Conservation (phyloP, 106 monocot species). For the Triglochin maritima region DNA sequence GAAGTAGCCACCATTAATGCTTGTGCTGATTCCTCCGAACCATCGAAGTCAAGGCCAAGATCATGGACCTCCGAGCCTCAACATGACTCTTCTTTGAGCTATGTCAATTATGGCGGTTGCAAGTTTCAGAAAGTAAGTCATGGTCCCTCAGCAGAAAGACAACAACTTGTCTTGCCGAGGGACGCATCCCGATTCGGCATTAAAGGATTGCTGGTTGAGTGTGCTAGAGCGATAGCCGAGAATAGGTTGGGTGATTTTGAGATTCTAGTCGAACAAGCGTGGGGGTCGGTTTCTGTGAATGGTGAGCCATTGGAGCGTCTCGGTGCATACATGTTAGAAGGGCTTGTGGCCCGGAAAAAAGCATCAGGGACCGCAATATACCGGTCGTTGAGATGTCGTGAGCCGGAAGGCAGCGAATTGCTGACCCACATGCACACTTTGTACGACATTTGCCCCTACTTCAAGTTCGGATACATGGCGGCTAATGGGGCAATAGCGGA, state of each 20-base stretch:
- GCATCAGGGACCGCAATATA: constrained; percentile 63
- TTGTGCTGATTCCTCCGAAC: background rate
- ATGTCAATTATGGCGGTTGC: constrained; percentile 12
- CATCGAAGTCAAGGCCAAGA: background rate
- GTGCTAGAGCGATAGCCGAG: constrained; percentile 57
- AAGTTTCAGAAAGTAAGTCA: constrained; percentile 7
- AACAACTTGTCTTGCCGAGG: background rate
- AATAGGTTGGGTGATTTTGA: constrained; percentile 32
- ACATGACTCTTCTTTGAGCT: constrained; percentile 3
- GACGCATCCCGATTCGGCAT: constrained; percentile 18
- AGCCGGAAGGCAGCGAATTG: constrained; percentile 61
- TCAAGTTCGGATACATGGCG: constrained; percentile 92
- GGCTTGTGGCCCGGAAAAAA: constrained; percentile 57
- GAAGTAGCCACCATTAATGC: constrained; percentile 28
- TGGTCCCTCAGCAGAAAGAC: background rate
- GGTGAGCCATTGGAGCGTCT: constrained; percentile 72
- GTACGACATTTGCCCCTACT: constrained; percentile 80
- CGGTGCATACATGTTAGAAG: constrained; percentile 75
- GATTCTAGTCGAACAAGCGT: constrained; percentile 22
- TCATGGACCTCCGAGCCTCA: background rate
- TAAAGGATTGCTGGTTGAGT: constrained; percentile 40
- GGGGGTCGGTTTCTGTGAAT: constrained; percentile 30
- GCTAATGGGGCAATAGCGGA: constrained; percentile 92
- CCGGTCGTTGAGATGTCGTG: constrained; percentile 37
- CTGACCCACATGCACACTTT: constrained; percentile 57